These are phyloP conservation scores for Amaranthus palmeri DNA, from an alignment of 148 eudicot species.

Conservation along the genomic window DNA sequence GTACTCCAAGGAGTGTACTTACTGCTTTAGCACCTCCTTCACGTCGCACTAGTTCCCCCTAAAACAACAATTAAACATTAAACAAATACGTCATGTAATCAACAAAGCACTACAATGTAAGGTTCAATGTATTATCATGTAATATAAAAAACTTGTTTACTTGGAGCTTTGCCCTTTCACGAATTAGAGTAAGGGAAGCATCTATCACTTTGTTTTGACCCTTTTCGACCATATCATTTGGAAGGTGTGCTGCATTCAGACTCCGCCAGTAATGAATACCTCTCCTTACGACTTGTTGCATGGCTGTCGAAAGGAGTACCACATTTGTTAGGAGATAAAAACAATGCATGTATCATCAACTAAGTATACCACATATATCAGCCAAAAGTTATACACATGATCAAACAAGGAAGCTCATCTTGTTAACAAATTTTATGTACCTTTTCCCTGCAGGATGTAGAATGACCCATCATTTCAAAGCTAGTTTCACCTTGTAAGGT, in stretches of 20 bases:
- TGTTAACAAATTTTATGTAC: too few relatives aligned
- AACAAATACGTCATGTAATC: too few relatives aligned
- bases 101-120: background rate
- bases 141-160: constrained; percentile 23
- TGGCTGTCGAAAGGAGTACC: constrained; percentile 27
- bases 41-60: constrained; percentile 93
- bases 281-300: constrained; percentile 55
- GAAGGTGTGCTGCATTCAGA: constrained; percentile 62
- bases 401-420: too few relatives aligned
- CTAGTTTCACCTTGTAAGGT: too few relatives aligned
- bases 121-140: background rate
- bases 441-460: too few relatives aligned
- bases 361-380: too few relatives aligned
- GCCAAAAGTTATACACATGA: too few relatives aligned
- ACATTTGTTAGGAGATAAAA: background rate
- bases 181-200: constrained; percentile 94
- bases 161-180: constrained; percentile 96
- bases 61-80: background rate
- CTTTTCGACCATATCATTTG: constrained; percentile 60
- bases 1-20: constrained; percentile 85
- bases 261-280: constrained; percentile 66
- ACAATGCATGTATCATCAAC: background rate
- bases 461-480: too few relatives aligned
- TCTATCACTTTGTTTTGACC: constrained; percentile 91
- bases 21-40: constrained; percentile 87